These are phyloP conservation scores for Trametes versicolor DNA, from an alignment of 1,284 basidiomycete species.

Conservation along the genomic window DNA sequence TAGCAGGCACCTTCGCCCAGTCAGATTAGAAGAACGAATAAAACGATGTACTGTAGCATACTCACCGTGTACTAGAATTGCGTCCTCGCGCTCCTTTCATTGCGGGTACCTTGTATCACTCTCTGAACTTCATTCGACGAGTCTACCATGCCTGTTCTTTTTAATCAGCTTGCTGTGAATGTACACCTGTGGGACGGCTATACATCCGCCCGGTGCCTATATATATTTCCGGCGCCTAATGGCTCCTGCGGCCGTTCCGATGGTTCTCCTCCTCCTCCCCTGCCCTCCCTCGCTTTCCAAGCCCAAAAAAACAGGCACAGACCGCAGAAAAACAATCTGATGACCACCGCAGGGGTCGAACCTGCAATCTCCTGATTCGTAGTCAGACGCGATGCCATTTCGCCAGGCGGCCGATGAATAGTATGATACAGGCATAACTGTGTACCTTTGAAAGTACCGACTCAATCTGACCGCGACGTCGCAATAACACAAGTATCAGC, in stretches of 20 bases:
- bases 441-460: too few species aligned
- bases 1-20: slow-evolving; percentile 75
- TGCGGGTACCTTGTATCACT: not conserved
- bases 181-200: too few species aligned
- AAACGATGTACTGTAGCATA: slow-evolving; percentile 8
- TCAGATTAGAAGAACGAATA: slow-evolving; percentile 8
- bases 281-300: too few species aligned
- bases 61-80: not conserved
- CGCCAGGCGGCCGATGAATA: slow-evolving; percentile 67
- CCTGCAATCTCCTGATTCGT: slow-evolving; percentile 67
- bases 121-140: not conserved
- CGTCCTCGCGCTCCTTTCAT: not conserved
- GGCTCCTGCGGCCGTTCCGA: too few species aligned
- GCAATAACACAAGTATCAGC: not conserved
- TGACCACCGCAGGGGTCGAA: slow-evolving; percentile 57
- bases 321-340: slow-evolving; percentile 1
- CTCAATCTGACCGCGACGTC: not conserved
- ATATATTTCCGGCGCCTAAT: too few species aligned
- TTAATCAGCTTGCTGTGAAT: too few species aligned
- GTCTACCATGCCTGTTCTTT: not conserved
- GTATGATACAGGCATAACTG: not conserved
- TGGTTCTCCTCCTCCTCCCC: too few species aligned
- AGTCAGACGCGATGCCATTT: slow-evolving; percentile 87
- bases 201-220: too few species aligned
- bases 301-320: too few species aligned